A percentile compares a stretch with the other conserved stretches of the same genome.
phyloP scores from a whole-genome alignment of 495 filamentous ascomycete species.

The Trichoderma asperelloides region DNA sequence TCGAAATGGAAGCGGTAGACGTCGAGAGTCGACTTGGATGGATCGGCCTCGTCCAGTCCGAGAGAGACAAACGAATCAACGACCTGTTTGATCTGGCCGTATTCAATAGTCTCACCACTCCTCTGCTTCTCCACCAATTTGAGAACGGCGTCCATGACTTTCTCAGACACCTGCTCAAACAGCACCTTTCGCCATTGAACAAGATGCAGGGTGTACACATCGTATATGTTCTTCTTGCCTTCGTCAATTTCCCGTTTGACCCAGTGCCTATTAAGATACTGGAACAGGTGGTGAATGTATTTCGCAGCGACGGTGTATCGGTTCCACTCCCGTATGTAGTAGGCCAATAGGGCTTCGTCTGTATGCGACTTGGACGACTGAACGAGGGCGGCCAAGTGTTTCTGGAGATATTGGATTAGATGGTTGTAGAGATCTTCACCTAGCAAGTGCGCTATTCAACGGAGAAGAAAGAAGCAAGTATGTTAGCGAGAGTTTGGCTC shows the following conservation, averaged over 20 bases:
- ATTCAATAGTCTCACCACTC: conserved; percentile 96
- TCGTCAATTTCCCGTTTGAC: conserved; percentile 99
- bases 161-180: conserved; percentile 70
- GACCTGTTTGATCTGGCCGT: conserved; percentile 91
- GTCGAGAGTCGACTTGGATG: conserved; percentile 86
- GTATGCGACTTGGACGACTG: conserved; percentile 62
- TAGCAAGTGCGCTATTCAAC: conserved; percentile 66
- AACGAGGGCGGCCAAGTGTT: conserved; percentile 60
- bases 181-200: conserved; percentile 92
- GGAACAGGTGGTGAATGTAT: conserved; percentile 94
- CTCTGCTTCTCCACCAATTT: conserved; percentile 96
- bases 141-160: conserved; percentile 91
- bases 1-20: conserved; percentile 92
- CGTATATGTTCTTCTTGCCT: conserved; percentile 96
- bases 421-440: conserved; percentile 95
- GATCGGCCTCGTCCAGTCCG: conserved; percentile 87
- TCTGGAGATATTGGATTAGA: conserved; percentile 71
- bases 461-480: background rate
- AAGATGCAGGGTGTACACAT: conserved; percentile 93
- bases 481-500: background rate
- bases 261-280: conserved; percentile 97
- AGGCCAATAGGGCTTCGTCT: conserved; percentile 85
- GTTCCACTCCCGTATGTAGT: conserved; percentile 95
- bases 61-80: conserved; percentile 96
- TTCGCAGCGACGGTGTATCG: conserved; percentile 91